phyloP scores from a whole-genome alignment of 176 grass and related monocot species.

The Ensete ventricosum region DNA sequence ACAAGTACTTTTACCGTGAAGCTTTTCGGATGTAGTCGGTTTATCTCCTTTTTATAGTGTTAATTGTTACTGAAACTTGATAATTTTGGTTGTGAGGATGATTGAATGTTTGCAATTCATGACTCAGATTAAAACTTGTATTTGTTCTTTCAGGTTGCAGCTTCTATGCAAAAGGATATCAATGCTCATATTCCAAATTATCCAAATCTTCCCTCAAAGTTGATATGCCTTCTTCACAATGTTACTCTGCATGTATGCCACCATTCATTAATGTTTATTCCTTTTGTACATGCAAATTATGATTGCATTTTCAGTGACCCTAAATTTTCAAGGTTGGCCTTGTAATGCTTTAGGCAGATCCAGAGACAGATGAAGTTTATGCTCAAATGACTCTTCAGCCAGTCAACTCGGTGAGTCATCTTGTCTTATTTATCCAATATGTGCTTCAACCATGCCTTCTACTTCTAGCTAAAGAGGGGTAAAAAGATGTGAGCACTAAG shows the following conservation, averaged over 20 bases:
- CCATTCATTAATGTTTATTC: background rate
- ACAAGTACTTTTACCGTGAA: too few species aligned
- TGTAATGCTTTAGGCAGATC: conserved; percentile 60
- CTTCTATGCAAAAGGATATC: conserved; percentile 99
- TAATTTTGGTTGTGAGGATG: too few species aligned
- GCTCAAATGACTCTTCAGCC: conserved; percentile 99
- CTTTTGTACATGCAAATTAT: background rate
- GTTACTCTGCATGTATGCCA: conserved; percentile 80
- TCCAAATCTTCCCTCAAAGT: conserved; percentile 81
- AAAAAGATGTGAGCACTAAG: background rate
- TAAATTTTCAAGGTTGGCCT: conserved; percentile 3
- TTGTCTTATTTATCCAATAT: conserved; percentile 4
- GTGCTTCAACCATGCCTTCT: background rate
- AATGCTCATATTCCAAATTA: conserved; percentile 89
- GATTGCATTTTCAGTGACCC: background rate
- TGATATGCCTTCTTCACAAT: conserved; percentile 97
- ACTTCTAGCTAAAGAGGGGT: background rate
- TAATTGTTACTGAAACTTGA: too few species aligned
- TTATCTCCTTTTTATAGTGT: too few species aligned
- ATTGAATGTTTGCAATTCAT: background rate
- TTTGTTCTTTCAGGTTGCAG: conserved; percentile 61
- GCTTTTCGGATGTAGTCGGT: too few species aligned
- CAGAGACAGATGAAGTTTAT: conserved; percentile 94
- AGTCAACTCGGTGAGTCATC: conserved; percentile 70
- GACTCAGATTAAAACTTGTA: background rate